Base-by-base conservation (phyloP, 139 green algal genomes). In the Coccomyxa sp. region DNA sequence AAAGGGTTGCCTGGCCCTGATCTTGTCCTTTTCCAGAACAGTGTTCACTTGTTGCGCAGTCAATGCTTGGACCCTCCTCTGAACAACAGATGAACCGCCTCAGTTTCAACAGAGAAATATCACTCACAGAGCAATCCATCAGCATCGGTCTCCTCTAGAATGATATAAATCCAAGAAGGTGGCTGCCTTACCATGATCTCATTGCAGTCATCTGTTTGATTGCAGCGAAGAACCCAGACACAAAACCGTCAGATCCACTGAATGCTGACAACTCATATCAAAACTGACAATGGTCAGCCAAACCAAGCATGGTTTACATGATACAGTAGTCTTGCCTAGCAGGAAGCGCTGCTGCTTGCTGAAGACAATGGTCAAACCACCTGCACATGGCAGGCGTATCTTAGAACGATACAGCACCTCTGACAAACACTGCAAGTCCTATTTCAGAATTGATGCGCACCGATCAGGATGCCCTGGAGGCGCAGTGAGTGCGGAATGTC, bases 401-500 rank as follows among this genome's bases (percentile, higher is more conserved):
- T 79, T 10, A 28, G 15, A 15, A 14, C 14, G 23, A 27, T 66
- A 28, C 32, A n/a, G 15, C 18, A 60, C 30, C 32, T 21, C 31
- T 63, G 0, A 21, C 31, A 63, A 63, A 13, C 59, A 67, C 17
- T 79, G 38, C 28, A 67, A 67, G 30, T 32, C 28, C 17, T 51
- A 51, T 51, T 51, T 51, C 38, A 51, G 7, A 3, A 51, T 7
- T 13, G 13, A 32, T 16, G 38, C 82, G 28, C 66, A 88, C 90
- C 91, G 23, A 93, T 89, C 3, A 96, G 87, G 68, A 96, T 94
- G 67, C 90, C 93, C 30, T 95, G 90, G 67, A 96, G 81, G 11
- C 93, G 83, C 32, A 96, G 87, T 16, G 92, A 92, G 21, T 96
- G 93, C 0, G 93, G 93, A 28, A 94, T 89, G 13, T 93, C 92